phyloP scores from a whole-genome alignment of 805 yeast genomes.

The Dipodascopsis uninucleata region DNA sequence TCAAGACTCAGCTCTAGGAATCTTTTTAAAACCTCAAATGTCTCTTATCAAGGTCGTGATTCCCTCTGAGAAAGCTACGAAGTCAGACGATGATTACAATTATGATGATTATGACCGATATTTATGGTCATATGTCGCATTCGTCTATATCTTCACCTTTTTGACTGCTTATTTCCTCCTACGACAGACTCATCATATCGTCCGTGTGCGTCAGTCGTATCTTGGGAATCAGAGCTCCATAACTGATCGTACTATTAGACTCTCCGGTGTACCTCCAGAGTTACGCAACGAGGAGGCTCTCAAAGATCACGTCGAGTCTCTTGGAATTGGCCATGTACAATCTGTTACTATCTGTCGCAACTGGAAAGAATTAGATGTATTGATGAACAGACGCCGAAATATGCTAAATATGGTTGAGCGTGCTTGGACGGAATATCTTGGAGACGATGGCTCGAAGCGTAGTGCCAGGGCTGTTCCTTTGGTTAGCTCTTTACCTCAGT shows the following conservation, averaged over 20 bases:
- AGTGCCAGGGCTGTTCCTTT: conserved; percentile 19
- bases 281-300: conserved; percentile 68
- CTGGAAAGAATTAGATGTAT: conserved; percentile 69
- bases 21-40: neutral
- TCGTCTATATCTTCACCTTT: conserved; percentile 81
- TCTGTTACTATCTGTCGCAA: conserved; percentile 78
- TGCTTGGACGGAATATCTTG: conserved; percentile 67
- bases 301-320: conserved; percentile 67
- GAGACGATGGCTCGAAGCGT: conserved; percentile 33
- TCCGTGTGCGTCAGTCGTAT: conserved; percentile 69
- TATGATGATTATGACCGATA: conserved; percentile 51
- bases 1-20: conserved; percentile 34
- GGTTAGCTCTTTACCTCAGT: conserved; percentile 20
- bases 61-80: neutral
- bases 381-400: conserved; percentile 57
- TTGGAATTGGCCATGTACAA: conserved; percentile 77
- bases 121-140: conserved; percentile 80
- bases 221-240: conserved; percentile 83
- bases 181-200: conserved; percentile 68
- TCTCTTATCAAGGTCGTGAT: neutral
- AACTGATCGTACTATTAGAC: conserved; percentile 79
- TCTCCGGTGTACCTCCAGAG: conserved; percentile 85
- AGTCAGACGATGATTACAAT: neutral
- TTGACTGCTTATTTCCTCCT: conserved; percentile 58
- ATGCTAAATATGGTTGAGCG: conserved; percentile 60